Evolutionary conservation across 2,329 filamentous ascomycete genomes (phyloP).

Genomic region (Lasiodiplodia gonubiensis): DNA sequence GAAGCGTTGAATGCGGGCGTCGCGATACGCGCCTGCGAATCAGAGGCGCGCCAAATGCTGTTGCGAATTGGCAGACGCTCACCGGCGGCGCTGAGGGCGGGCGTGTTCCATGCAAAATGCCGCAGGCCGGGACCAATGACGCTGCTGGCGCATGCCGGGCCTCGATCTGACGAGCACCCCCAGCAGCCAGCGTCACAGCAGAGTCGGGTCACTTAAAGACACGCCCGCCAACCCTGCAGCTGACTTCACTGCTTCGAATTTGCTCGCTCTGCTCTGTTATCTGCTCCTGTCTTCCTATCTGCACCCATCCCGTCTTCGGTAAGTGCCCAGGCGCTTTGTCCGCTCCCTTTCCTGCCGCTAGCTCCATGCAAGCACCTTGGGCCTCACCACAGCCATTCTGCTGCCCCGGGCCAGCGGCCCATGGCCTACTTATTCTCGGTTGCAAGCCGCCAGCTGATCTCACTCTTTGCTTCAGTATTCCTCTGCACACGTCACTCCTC

Average conservation of each 20-base stretch:
- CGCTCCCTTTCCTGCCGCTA: constrained; percentile 7
- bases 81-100: constrained; percentile 24
- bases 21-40: constrained; percentile 22
- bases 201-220: constrained; percentile 18
- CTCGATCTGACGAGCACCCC: constrained; percentile 25
- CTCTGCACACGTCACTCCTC: constrained; percentile 6
- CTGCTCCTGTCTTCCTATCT: background rate
- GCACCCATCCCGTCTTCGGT: constrained; percentile 16
- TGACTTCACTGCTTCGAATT: background rate
- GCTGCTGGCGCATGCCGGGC: constrained; percentile 10
- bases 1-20: constrained; percentile 21
- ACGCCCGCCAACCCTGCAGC: constrained; percentile 23
- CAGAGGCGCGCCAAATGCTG: constrained; percentile 7
- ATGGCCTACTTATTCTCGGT: background rate
- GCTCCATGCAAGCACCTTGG: constrained; percentile 19
- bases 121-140: constrained; percentile 20
- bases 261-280: background rate
- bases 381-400: constrained; percentile 1
- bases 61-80: constrained; percentile 14
- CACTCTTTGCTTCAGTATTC: background rate
- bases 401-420: background rate
- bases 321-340: constrained; percentile 24
- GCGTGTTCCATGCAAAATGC: constrained; percentile 24
- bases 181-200: constrained; percentile 22
- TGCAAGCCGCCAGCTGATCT: background rate